Base-by-base conservation (phyloP, 306 rosid species). In the Rosa lucieae region DNA sequence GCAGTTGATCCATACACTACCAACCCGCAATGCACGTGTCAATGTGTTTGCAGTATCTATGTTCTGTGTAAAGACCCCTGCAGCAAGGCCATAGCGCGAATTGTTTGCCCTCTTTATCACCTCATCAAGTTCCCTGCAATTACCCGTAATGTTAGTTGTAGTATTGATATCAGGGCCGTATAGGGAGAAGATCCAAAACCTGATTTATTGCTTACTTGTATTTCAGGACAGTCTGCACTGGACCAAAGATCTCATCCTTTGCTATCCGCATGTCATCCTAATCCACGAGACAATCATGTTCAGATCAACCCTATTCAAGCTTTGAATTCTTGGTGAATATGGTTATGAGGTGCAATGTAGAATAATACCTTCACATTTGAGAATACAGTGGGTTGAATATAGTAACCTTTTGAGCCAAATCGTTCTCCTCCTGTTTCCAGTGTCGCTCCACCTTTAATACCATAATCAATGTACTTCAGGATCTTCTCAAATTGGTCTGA, bases 211-310 rank as follows among this genome's bases (percentile, higher is more conserved):
- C 97, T 91, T 58, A 93, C 99, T 79, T 91, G 92, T 73, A 93
- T 82, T 95, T 95, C 62, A 95, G 81, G 82, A 95, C 91, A 77
- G 94, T 40, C 80, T 93, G 99, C 73, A 95, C 98, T 3, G 98
- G 98, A 65, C 99, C 99, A 81, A 95, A 93, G 69, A 95, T 95
- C 84, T 95, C 98, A 0, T 95, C 99, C 83, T 63, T 77, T 40
- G 99, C 99, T 43, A 95, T 95, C 82, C 2, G 52, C 98, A 93
- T 93, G 78, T 81, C 88, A 82, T 93, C 99, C 99, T 92, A 86
- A 79, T 26, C 49, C 56, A 70, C 5, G 77, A 47, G 53, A 80
- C 62, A 67, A 47, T 53, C 42, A 85, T 44, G 73, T 63, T 53
- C 21, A 49, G 77, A 51, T 51, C 43, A 78, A 56, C 46, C 53